These are phyloP conservation scores for Leptographium radiaticola DNA, from an alignment of 2,329 filamentous ascomycete genomes.

Conservation along the genomic window DNA sequence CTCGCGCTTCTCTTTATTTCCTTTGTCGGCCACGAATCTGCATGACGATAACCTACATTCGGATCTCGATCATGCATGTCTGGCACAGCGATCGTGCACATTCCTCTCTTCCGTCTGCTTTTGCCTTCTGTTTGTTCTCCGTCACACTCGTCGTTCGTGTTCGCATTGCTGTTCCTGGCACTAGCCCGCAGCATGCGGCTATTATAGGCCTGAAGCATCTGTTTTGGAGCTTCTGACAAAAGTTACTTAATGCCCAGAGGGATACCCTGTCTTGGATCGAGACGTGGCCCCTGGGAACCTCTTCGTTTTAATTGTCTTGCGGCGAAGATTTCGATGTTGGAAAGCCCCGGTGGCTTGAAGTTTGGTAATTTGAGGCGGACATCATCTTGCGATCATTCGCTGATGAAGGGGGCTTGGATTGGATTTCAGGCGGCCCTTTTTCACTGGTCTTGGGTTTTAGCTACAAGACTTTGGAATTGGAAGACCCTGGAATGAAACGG, in stretches of 20 bases:
- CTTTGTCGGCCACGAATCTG: constrained; percentile 36
- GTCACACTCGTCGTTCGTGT: not conserved
- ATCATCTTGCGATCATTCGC: not conserved
- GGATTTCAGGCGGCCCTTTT: not conserved
- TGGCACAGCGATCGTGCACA: constrained; percentile 43
- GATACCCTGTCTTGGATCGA: not conserved
- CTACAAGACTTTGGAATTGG: not conserved
- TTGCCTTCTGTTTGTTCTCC: not conserved
- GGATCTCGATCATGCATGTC: constrained; percentile 44
- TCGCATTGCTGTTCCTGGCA: not conserved
- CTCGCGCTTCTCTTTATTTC: constrained; percentile 22
- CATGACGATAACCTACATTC: constrained; percentile 41
- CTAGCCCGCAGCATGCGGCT: not conserved
- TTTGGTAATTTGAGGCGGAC: not conserved
- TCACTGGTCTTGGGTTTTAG: not conserved
- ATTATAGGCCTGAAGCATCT: no score
- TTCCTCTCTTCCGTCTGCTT: not conserved
- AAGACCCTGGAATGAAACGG: not conserved
- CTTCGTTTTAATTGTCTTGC: not conserved
- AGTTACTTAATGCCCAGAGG: not conserved
- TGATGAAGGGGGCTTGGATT: not conserved
- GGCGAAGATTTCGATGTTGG: not conserved
- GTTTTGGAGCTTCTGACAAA: not conserved
- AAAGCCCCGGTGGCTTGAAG: not conserved
- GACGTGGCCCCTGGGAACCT: not conserved